Evolutionary conservation across 2,329 filamentous ascomycete genomes (phyloP), one percentile per base, ranked within the genome.

Genomic region (Elsinoe ampelina): DNA sequence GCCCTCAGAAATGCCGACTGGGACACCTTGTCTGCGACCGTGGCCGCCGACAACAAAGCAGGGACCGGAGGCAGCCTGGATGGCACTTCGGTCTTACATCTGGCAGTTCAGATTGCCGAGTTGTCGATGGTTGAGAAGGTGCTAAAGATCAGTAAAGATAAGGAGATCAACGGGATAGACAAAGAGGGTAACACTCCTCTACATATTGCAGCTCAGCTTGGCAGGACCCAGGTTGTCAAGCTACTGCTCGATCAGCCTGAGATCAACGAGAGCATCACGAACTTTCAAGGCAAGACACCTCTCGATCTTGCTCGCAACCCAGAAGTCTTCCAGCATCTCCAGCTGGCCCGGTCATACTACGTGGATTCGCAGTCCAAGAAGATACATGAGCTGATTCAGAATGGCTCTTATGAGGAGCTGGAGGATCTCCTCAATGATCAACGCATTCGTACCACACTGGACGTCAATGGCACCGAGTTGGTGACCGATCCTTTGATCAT

Each of bases 71-170:
- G 60, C 22, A 62, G 71, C 69, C 59, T 90, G 26, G 86, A 91
- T 58, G 91, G 95, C 57, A 96, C 91, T 0, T 93, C 89, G 1
- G 86, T 97, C 41, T 78, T 98, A 36, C 92, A 98, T 70, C 78
- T 98, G 39, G 91, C 93, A 22, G 89, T 97, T 43, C 93, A 98
- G 72, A 97, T 92, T 72, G 92, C 93, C 51, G 93, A 97, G 69
- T 80, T 86, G 50, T 85, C 89, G 17, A 90, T 98, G 26, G 87
- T 98, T 55, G 91, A 98, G 69, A 96, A 92, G 66, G 86, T 97
- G n/a, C 74, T 98, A 42, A 91, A 89, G 1, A 78, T 79, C 54
- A 63, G 63, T 4, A 58, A 63, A 4, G 52, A 57, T 2, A 76
- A 95, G 56, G 90, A 97, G 67, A 76, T 97, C 69, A 98, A 97